Base-by-base conservation (phyloP, 148 eudicot species). In the Dianthus caryophyllus region DNA sequence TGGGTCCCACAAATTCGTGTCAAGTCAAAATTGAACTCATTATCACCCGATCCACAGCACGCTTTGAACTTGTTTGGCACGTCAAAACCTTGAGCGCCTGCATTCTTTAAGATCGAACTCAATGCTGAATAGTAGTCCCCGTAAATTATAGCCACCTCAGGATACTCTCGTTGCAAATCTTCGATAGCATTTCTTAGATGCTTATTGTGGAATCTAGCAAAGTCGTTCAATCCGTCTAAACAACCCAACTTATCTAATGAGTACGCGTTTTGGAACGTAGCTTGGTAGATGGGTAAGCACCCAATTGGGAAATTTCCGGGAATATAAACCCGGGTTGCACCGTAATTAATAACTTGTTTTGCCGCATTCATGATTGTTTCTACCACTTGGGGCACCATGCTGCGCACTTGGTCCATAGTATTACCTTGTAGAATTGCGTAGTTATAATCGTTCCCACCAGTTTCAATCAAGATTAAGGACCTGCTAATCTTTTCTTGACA, bases 121-220 rank as follows among this genome's bases (percentile, higher is more conserved):
- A 62, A 36, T 18, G 66, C 66, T 12, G 27, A 20, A 13, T 62
- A 62, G 66, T 62, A 62, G 11, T 62, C 50, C 4, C 66, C 66
- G 6, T 62, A 62, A 0, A 62, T 30, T 1, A 62, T 25, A 0
- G 17, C 31, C 4, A 39, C 50, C 5, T 39, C 48, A 0, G 66
- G 66, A 20, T 62, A 62, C 51, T 62, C 49, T 24, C 18, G 17
- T 62, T 31, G 21, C 62, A 58, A 31, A 21, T 58, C 62, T 30
- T 30, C n/a, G 22, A 58, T 58, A 1, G 43, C 62, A 21, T 30
- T 16, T 58, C 31, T 58, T 17, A 58, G 62, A 29, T 58, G 13
- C 6, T n/a, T 43, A 18, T 58, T 58, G 21, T 58, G 41, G 18
- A 13, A 58, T 17, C 43, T 30, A 8, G 62, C 62, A 17, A 58